Percentiles rank a stretch among this genome's conserved stretches.
These are phyloP conservation scores for Globisporangium mamillatum DNA, from an alignment of 352 stramenopile species.

Conservation along the genomic window DNA sequence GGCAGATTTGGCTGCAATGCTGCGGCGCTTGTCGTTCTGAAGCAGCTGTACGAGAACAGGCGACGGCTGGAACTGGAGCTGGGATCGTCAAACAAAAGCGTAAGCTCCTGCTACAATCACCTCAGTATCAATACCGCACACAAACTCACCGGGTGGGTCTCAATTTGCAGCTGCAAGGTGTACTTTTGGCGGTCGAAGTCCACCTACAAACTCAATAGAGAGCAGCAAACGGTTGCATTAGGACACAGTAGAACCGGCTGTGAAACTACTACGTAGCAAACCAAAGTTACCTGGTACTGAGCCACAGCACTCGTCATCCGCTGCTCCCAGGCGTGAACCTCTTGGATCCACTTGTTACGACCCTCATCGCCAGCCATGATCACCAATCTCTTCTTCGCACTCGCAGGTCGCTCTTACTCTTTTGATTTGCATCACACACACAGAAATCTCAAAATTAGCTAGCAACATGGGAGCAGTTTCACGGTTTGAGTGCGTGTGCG, in stretches of 20 bases:
- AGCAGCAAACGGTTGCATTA: background rate
- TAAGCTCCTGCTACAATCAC: too few species aligned
- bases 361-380: background rate
- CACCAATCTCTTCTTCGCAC: background rate
- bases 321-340: background rate
- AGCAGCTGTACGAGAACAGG: conserved; percentile 46
- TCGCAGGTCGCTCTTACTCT: background rate
- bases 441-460: background rate
- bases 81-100: background rate
- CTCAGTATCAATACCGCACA: too few species aligned
- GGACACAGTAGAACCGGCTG: background rate
- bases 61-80: conserved; percentile 59
- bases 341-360: background rate
- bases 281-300: conserved; percentile 2
- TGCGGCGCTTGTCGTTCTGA: conserved; percentile 28
- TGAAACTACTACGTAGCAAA: too few species aligned
- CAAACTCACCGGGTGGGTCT: conserved; percentile 39
- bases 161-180: conserved; percentile 41
- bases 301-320: background rate
- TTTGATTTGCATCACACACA: background rate
- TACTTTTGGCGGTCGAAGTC: conserved; percentile 39
- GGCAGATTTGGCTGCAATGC: conserved; percentile 13
- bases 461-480: background rate
- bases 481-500: too few species aligned
- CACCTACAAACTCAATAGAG: conserved; percentile 4